Evolutionary conservation across 1,284 basidiomycete species (phyloP), one percentile per base, ranked within the genome.

Genomic region (Cryptococcus floricola): DNA sequence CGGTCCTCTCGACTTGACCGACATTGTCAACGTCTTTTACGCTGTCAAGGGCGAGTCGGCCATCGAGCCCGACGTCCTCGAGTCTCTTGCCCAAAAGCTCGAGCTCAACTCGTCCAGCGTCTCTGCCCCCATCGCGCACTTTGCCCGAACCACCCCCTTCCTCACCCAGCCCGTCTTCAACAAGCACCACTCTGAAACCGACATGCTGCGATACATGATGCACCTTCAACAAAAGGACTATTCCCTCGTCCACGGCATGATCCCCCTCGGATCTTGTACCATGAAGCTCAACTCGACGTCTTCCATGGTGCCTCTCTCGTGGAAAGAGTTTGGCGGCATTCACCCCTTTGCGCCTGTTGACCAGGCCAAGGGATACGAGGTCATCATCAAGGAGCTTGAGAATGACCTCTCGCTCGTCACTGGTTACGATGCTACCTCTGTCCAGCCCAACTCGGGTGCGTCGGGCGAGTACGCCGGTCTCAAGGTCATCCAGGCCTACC

Each of bases 241-340:
- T 55, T 90, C 91, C 34, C 87, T 98, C 38, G 88, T 90, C 6
- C 94, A 98, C 74, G 86, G 91, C 41, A 98, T 98, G 92, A 97
- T 97, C 68, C 89, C 96, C 5, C 85, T 98, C 13, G 95, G 95
- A 54, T 95, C 89, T 69, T 94, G 91, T 76, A 94, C 91, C 10
- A 96, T 95, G 92, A 94, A 97, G 81, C 83, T 97, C 62, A 97
- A 97, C 80, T 92, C 90, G 71, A 95, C 91, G 14, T 93, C 90
- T 48, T 94, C 91, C 64, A 97, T 98, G 94, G 88, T 89, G 54
- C 93, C 95, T 13, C 81, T 98, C 38, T 96, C 92, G 7, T 91
- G 89, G 87, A 89, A 92, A 37, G 91, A 93, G 75, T 98, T 92
- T 75, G 84, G 87, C 57, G 80, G 81, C 53, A 83, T 98, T 2